These are phyloP conservation scores for Aspergillus funiculosus DNA, from an alignment of 495 filamentous ascomycete species.

Conservation along the genomic window DNA sequence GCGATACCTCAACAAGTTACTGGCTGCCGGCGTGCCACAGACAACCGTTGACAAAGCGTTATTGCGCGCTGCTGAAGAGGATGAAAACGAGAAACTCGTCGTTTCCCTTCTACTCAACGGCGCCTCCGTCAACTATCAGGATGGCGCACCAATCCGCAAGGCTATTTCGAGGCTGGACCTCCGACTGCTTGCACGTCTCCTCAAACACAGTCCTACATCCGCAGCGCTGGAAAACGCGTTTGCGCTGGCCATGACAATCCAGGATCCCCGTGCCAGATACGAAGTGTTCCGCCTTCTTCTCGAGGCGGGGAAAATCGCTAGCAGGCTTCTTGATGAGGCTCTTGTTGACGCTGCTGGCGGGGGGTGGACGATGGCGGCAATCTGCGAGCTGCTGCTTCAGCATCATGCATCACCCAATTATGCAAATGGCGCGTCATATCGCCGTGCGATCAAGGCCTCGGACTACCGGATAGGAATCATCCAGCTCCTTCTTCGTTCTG, in stretches of 20 bases:
- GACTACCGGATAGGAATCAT: slow-evolving; percentile 1
- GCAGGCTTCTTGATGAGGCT: slow-evolving; percentile 8
- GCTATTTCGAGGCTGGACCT: slow-evolving; percentile 4
- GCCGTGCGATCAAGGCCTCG: slow-evolving; percentile 2
- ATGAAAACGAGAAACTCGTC: slow-evolving; percentile 1
- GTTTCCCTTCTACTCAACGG: slow-evolving; percentile 1
- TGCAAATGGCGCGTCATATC: slow-evolving; percentile 1
- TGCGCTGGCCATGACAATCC: neutral
- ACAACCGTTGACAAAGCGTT: slow-evolving; percentile 3
- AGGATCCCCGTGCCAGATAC: neutral
- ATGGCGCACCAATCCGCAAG: slow-evolving; percentile 6
- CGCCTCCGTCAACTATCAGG: slow-evolving; percentile 11
- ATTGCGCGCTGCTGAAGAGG: neutral
- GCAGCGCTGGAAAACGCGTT: slow-evolving; percentile 7
- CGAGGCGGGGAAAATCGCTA: neutral
- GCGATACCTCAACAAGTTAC: slow-evolving; percentile 5
- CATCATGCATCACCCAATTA: slow-evolving; percentile 5
- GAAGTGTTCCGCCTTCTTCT: slow-evolving; percentile 4
- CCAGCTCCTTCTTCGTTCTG: slow-evolving; percentile 2
- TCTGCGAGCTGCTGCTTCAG: slow-evolving; percentile 7
- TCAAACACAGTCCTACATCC: slow-evolving; percentile 1
- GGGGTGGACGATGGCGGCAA: slow-evolving; percentile 6
- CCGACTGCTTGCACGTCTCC: neutral
- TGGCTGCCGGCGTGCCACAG: neutral
- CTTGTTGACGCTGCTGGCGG: slow-evolving; percentile 1